Conservation (phyloP, 768 basidiomycete genomes). For the Xanthoconium stramineum region DNA sequence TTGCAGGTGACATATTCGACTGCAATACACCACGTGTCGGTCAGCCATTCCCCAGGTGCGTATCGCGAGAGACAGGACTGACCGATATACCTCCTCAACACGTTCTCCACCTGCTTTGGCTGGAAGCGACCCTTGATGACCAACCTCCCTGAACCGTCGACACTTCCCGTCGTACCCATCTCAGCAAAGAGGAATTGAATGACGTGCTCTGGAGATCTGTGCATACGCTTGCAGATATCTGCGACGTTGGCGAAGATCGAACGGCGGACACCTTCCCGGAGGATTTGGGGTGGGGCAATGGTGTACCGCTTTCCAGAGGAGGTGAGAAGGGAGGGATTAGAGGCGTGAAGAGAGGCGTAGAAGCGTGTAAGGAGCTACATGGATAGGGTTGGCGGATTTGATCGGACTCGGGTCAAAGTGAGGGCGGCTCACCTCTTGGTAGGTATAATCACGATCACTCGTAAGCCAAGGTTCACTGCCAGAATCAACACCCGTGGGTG, state of each 20-base stretch:
- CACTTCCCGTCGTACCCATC: slow-evolving; percentile 95
- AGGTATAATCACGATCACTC: slow-evolving; percentile 95
- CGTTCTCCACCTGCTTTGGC: slow-evolving; percentile 97
- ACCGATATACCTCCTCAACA: slow-evolving; percentile 95
- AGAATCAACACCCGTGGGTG: slow-evolving; percentile 59
- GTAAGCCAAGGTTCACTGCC: slow-evolving; percentile 88
- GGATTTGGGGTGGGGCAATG: slow-evolving; percentile 91
- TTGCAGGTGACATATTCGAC: slow-evolving; percentile 99
- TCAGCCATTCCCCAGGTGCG: background rate
- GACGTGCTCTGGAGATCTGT: slow-evolving; percentile 95
- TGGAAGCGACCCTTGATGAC: slow-evolving; percentile 98
- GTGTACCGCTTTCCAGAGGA: slow-evolving; percentile 93
- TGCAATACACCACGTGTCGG: slow-evolving; percentile 28
- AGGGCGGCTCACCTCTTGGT: slow-evolving; percentile 68
- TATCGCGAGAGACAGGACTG: slow-evolving; percentile 27
- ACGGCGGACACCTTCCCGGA: slow-evolving; percentile 96
- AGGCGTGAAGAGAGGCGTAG: slow-evolving; percentile 85
- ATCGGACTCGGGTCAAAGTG: background rate
- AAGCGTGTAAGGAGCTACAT: slow-evolving; percentile 86
- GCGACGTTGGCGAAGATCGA: slow-evolving; percentile 94
- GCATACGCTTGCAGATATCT: slow-evolving; percentile 99
- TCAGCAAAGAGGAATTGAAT: slow-evolving; percentile 97
- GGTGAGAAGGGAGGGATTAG: slow-evolving; percentile 86
- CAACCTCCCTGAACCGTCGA: slow-evolving; percentile 87
- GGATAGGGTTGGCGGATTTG: background rate